Evolutionary conservation across 345 rosid species (phyloP), one percentile per base, ranked within the genome.

Genomic region (Mallotus nudiflorus): DNA sequence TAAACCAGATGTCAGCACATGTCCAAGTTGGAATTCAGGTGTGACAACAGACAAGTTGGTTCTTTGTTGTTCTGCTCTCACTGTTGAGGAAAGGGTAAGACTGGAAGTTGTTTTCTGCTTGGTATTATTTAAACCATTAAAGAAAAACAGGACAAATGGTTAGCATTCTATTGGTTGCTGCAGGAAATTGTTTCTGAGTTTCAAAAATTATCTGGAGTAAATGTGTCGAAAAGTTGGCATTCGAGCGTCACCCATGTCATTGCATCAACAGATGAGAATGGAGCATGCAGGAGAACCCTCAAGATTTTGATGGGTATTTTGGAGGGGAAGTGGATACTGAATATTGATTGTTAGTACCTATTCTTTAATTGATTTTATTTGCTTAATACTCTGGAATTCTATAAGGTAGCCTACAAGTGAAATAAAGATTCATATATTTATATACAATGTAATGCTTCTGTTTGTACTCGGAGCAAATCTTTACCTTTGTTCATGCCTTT

Each of bases 281-380:
- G 97, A 76, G 97, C 93, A 9, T 87, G 97, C 86, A 87, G 75
- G 85, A 89, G 99, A 75, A 95, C 97, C 42, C 81, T 90, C 53
- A 95, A 95, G 70, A 62, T 86, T 52, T 75, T 94, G 76, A 90
- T 82, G 91, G 99, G 86, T 35, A 85, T 92, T 79, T 81, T 92
- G 81, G 92, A 86, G 86, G 98, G 99, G 65, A 95, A 88, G 78
- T 95, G 99, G 97, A 85, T 92, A 73, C 79, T 95, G 71, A 87
- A 62, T 66, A 66, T 89, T 67, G 86, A 92, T 25, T 95, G 99
- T 89, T 9, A 89, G 98, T 85, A 45, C 59, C 50, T 5, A 35
- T 60, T 31, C 25, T 16, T 9, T 60, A 15, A 42, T 44, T 73
- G 65, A 18, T 20, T 33, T 31, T 33, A 52, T 69, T 58, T 57